Evolutionary conservation across 1,139 yeast species (phyloP), one percentile per base, ranked within the genome.

Genomic region (Lipomyces yarrowii): DNA sequence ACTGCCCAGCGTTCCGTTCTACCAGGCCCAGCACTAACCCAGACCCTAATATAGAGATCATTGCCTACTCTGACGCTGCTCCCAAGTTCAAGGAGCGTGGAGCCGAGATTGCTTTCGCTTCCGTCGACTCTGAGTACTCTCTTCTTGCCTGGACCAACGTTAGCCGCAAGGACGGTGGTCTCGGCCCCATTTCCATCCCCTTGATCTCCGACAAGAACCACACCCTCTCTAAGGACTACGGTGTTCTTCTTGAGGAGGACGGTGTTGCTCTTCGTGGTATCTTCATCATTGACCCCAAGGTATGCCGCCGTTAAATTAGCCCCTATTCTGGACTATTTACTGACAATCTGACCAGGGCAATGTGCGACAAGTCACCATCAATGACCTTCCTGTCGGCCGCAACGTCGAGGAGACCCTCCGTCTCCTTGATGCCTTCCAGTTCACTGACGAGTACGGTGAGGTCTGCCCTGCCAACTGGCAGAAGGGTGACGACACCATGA

Each of bases 321-420:
- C 6, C 10, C 13, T 11, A 13, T 6, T 52, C 23, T 18, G 32
- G 11, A 13, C n/a, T n/a, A 52, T 21, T 26, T 60, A 46, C 55
- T 52, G 30, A 52, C 55, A 7, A n/a, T 30, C 11, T 30, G 48
- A 18, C 18, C 10, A 52, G 55, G 98, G 98, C 77, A 80, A 80
- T 76, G 87, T 93, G 77, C 91, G 98, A 90, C 98, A 93, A 85
- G 85, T 90, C 83, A 92, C 98, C 83, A 85, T 93, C 86, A 93
- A 94, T 86, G 98, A 94, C 81, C 89, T 93, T 80, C 97, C 98
- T 80, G 99, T 94, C 74, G 99, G 99, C 81, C 92, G 99, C 87
- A 90, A 91, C 76, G 98, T 93, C 74, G 97, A 92, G 73, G 99
- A 94, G 86, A 90, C 98, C 74, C 85, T 91, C 79, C 92, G 99